Evolutionary conservation across 768 basidiomycete genomes (phyloP).

Genomic region (Gymnopilus junonius): DNA sequence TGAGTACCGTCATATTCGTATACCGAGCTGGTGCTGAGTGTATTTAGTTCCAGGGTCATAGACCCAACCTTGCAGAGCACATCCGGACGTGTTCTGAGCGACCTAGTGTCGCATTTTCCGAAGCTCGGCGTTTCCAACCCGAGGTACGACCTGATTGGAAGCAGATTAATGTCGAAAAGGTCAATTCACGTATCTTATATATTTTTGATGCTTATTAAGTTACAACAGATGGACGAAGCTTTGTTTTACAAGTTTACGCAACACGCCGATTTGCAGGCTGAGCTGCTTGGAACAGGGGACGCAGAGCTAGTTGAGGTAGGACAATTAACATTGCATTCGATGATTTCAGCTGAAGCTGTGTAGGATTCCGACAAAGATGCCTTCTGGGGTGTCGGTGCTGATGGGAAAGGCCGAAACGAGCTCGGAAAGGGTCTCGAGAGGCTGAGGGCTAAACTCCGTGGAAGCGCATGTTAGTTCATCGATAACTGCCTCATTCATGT

Average conservation of each 20-base stretch:
- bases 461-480: conserved; percentile 24
- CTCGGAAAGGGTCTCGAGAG: conserved; percentile 73
- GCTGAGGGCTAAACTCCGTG: conserved; percentile 59
- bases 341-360: conserved; percentile 4
- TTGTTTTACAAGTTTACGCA: conserved; percentile 75
- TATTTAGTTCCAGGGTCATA: conserved; percentile 59
- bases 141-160: conserved; percentile 72
- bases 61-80: conserved; percentile 69
- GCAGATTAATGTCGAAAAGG: conserved; percentile 68
- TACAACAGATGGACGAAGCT: conserved; percentile 63
- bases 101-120: conserved; percentile 67
- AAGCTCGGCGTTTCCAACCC: conserved; percentile 66
- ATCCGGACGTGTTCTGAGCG: conserved; percentile 66
- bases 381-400: conserved; percentile 78
- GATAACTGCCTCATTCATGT: conserved; percentile 34
- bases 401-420: conserved; percentile 71
- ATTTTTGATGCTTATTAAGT: not conserved
- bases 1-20: conserved; percentile 27
- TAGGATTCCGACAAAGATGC: conserved; percentile 78
- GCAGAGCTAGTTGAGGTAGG: conserved; percentile 71
- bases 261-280: conserved; percentile 58
- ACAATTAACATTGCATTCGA: too few species aligned
- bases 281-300: conserved; percentile 68
- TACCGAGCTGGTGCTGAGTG: conserved; percentile 1
- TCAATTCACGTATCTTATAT: conserved; percentile 23